phyloP scores from a whole-genome alignment of 2,329 filamentous ascomycete genomes.

The Penicillium sclerotigenum region DNA sequence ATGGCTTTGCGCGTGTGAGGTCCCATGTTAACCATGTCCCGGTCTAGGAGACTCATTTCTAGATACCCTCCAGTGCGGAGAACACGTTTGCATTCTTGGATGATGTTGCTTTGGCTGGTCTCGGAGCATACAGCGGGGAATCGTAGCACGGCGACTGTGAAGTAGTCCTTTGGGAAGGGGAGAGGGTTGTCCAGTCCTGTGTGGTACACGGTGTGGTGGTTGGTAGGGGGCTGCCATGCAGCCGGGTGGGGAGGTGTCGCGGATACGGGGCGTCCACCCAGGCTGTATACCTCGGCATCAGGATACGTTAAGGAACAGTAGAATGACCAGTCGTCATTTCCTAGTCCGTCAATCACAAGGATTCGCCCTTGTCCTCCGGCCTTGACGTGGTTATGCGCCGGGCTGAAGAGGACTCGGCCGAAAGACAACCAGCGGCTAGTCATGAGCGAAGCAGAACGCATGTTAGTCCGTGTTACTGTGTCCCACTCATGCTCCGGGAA shows the following conservation, averaged over 20 bases:
- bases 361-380: slow-evolving; percentile 42
- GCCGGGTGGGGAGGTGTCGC: slow-evolving; percentile 37
- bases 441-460: slow-evolving; percentile 51
- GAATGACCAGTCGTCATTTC: slow-evolving; percentile 53
- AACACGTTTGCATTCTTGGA: slow-evolving; percentile 50
- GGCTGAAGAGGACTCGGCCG: slow-evolving; percentile 50
- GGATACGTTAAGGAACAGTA: slow-evolving; percentile 51
- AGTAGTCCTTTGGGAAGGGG: slow-evolving; percentile 48
- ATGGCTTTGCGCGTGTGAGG: slow-evolving; percentile 46
- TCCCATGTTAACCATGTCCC: slow-evolving; percentile 53
- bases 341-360: slow-evolving; percentile 49
- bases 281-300: slow-evolving; percentile 45
- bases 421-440: slow-evolving; percentile 52
- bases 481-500: slow-evolving; percentile 44
- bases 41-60: slow-evolving; percentile 49
- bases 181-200: slow-evolving; percentile 41
- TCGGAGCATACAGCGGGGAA: slow-evolving; percentile 48
- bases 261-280: slow-evolving; percentile 37
- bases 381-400: slow-evolving; percentile 47
- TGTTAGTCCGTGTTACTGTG: slow-evolving; percentile 44
- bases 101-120: slow-evolving; percentile 41
- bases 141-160: slow-evolving; percentile 46
- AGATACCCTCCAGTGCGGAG: slow-evolving; percentile 49
- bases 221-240: slow-evolving; percentile 43
- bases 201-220: slow-evolving; percentile 45